phyloP scores from a whole-genome alignment of 2,329 filamentous ascomycete species.

The Penicillium sp. region DNA sequence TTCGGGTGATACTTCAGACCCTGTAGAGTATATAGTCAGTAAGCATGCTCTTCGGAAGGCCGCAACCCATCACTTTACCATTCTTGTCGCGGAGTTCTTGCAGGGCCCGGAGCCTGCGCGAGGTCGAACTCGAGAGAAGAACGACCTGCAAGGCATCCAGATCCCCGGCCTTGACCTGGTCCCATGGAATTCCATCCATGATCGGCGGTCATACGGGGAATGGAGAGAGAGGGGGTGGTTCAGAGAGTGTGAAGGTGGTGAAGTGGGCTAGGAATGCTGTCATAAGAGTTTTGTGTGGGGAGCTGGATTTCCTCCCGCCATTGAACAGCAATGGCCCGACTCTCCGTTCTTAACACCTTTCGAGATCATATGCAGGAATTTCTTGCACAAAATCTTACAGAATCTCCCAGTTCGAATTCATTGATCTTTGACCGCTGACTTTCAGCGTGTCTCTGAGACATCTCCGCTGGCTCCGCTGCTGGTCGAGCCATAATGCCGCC shows the following conservation, averaged over 20 bases:
- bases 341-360: constrained; percentile 17
- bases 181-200: constrained; percentile 46
- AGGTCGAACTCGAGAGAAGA: constrained; percentile 44
- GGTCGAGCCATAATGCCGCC: constrained; percentile 55
- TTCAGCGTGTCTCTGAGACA: constrained; percentile 9
- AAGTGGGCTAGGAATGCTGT: constrained; percentile 35
- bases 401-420: background rate
- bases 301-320: constrained; percentile 24
- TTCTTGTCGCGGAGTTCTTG: constrained; percentile 46
- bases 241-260: constrained; percentile 18
- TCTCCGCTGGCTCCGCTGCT: constrained; percentile 8
- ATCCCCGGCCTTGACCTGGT: constrained; percentile 43
- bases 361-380: constrained; percentile 9
- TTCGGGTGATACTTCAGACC: constrained; percentile 32
- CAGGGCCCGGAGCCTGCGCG: constrained; percentile 40
- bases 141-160: constrained; percentile 39
- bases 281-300: constrained; percentile 43
- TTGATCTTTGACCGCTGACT: constrained; percentile 5
- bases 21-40: constrained; percentile 26
- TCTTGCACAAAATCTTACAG: background rate
- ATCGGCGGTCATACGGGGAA: constrained; percentile 31
- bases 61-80: constrained; percentile 27
- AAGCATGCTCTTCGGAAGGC: constrained; percentile 1
- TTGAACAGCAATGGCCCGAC: constrained; percentile 19
- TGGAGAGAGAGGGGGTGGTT: constrained; percentile 29